Conservation (phyloP, 768 basidiomycete genomes). For the Hericium coralloides region DNA sequence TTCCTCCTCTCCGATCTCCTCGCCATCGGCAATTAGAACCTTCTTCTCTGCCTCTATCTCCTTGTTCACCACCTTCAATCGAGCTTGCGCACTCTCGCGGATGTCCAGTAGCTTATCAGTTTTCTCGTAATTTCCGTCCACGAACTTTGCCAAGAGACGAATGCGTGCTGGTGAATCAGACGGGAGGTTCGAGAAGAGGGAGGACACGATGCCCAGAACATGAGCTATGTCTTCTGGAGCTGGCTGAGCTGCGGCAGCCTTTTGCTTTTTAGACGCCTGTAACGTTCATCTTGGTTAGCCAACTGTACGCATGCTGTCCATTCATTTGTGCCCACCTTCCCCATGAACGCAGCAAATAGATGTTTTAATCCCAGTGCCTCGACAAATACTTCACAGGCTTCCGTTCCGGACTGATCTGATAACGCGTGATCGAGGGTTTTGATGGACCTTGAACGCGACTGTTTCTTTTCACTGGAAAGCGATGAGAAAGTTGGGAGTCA, state of each 20-base stretch:
- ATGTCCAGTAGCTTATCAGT: conserved; percentile 89
- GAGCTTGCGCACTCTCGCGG: conserved; percentile 55
- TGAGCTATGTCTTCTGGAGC: conserved; percentile 82
- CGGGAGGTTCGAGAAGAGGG: conserved; percentile 77
- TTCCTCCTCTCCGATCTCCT: conserved; percentile 48
- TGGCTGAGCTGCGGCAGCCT: conserved; percentile 33
- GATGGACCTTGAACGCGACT: conserved; percentile 76
- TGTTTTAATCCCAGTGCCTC: conserved; percentile 84
- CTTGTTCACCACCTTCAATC: conserved; percentile 51
- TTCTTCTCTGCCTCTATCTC: conserved; percentile 66
- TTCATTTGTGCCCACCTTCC: conserved; percentile 49
- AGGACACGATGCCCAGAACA: conserved; percentile 79
- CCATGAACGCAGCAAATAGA: conserved; percentile 88
- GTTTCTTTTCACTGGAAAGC: conserved; percentile 61
- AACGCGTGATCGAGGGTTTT: conserved; percentile 89
- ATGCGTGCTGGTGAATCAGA: conserved; percentile 77
- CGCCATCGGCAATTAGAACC: conserved; percentile 49
- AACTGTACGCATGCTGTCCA: too few species aligned
- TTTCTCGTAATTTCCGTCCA: conserved; percentile 89
- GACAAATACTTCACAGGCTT: conserved; percentile 76
- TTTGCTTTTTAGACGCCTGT: conserved; percentile 52
- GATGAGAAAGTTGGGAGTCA: conserved; percentile 3
- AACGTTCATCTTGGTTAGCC: background rate
- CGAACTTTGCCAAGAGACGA: conserved; percentile 87
- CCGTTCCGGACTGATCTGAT: conserved; percentile 62